Percentiles rank a stretch among this genome's conserved stretches.
Conservation (phyloP, 2,329 filamentous ascomycete genomes). For the Colletotrichum sp. region DNA sequence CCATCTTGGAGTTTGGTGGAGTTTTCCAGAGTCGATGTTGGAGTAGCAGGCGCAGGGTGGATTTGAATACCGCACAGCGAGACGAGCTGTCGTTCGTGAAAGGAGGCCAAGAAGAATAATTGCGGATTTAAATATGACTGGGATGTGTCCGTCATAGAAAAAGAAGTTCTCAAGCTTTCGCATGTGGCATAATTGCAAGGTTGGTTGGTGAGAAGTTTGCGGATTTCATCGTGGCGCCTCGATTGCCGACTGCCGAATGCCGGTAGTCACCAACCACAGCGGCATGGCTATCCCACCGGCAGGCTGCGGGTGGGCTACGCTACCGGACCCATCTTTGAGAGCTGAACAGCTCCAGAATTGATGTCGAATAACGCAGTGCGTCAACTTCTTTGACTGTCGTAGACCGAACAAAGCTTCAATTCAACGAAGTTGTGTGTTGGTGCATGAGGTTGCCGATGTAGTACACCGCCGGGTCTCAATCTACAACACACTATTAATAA, state of each 20-base stretch:
- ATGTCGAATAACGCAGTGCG: accelerated
- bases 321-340: neutral
- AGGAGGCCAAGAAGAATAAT: neutral
- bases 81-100: accelerated
- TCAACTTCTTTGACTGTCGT: accelerated
- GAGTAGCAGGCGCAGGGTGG: neutral
- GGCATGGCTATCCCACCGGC: neutral
- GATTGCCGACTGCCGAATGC: neutral
- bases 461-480: neutral
- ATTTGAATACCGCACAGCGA: neutral
- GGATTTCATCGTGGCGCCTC: neutral
- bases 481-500: neutral
- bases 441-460: accelerated
- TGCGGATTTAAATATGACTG: neutral
- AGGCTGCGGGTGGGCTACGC: neutral
- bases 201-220: neutral
- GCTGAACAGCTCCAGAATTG: neutral
- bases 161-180: neutral
- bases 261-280: neutral
- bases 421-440: accelerated
- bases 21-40: neutral
- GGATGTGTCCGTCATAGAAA: neutral
- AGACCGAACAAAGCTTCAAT: neutral
- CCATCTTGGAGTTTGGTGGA: neutral
- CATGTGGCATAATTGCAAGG: neutral